These are phyloP conservation scores for Coccomyxa sp. DNA, from an alignment of 139 green algal species.

Conservation along the genomic window DNA sequence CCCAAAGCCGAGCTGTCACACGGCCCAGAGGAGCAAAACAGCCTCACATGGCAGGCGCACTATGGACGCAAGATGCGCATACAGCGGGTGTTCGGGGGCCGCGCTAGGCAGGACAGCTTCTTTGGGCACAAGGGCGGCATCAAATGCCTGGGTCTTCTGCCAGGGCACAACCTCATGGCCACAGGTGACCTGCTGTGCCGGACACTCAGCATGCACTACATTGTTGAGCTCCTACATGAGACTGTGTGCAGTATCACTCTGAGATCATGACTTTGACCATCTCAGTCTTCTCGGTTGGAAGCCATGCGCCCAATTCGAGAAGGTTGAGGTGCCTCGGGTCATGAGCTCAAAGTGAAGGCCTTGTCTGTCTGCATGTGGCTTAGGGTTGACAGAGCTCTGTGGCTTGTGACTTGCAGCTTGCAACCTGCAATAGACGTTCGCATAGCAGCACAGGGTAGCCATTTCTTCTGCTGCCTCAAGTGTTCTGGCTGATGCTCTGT, in stretches of 20 bases:
- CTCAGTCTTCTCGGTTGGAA: neutral
- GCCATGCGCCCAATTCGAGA: neutral
- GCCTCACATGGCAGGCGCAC: conserved; percentile 23
- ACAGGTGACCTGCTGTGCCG: conserved; percentile 42
- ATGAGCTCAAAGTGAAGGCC: no score
- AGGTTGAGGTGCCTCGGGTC: neutral
- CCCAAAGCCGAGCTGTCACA: no score
- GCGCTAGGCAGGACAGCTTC: conserved; percentile 40
- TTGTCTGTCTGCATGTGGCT: no score
- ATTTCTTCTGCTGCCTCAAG: no score
- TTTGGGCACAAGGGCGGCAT: conserved; percentile 45
- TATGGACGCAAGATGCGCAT: conserved; percentile 40
- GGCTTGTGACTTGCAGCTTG: no score
- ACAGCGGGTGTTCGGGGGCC: conserved; percentile 30
- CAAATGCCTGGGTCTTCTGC: conserved; percentile 41
- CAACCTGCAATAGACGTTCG: no score
- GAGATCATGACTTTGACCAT: neutral
- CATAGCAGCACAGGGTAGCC: no score
- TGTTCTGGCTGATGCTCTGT: no score
- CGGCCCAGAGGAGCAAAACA: neutral
- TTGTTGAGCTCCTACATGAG: no score
- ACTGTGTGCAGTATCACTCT: neutral
- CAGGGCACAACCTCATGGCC: conserved; percentile 36
- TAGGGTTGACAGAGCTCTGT: no score
- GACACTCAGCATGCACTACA: no score